These are phyloP conservation scores for Fraxinus velutina DNA, from an alignment of 305 asterid species.

Conservation along the genomic window DNA sequence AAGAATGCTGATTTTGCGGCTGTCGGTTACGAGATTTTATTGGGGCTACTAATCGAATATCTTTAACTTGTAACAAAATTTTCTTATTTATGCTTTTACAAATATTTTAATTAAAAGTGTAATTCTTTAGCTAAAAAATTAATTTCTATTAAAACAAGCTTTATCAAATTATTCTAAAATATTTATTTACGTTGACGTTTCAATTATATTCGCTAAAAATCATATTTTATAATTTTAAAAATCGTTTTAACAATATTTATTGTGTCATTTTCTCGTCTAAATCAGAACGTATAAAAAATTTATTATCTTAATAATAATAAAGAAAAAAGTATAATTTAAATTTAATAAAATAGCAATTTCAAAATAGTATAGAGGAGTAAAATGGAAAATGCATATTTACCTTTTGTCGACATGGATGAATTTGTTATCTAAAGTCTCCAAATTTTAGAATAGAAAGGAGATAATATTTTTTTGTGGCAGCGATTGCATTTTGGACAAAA, in stretches of 20 bases:
- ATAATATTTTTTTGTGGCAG: not conserved
- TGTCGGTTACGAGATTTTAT: not conserved
- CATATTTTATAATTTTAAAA: no score
- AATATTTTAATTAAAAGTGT: not conserved
- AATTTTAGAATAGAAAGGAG: not conserved
- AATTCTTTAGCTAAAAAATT: not conserved
- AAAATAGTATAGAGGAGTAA: not conserved
- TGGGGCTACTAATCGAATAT: not conserved
- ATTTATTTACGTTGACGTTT: no score
- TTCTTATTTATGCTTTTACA: not conserved
- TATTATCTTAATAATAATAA: no score
- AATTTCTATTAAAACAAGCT: not conserved
- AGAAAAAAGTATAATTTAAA: no score
- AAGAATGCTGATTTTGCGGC: not conserved
- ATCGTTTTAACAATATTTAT: no score
- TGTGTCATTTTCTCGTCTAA: no score
- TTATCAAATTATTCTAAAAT: no score
- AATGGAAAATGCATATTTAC: not conserved
- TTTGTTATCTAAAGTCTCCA: not conserved
- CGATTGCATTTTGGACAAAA: not conserved
- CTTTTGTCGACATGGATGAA: not conserved
- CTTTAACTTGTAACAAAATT: not conserved
- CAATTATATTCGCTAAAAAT: no score
- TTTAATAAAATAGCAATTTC: no score
- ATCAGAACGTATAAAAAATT: no score